Evolutionary conservation across 108 stramenopile species (phyloP).

Genomic region (Craspedostauros australis): DNA sequence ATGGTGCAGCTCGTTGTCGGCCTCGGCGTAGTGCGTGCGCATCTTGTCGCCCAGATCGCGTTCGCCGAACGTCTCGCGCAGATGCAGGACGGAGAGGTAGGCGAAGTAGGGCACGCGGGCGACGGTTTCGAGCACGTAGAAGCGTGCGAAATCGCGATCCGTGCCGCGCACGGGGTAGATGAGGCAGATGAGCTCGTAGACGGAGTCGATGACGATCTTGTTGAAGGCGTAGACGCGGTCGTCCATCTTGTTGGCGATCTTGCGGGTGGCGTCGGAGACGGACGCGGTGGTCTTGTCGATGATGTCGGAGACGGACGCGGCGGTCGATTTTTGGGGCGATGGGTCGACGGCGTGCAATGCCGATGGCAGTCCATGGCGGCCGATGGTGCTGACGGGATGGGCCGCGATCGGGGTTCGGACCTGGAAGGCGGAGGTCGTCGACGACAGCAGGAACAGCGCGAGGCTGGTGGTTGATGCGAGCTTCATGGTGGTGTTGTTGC

Average conservation of each 20-base stretch:
- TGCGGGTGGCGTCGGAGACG: too few relatives aligned
- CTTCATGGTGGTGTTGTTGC: too few relatives aligned
- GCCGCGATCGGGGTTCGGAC: too few relatives aligned
- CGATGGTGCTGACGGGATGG: too few relatives aligned
- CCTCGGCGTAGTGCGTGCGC: conserved; percentile 80
- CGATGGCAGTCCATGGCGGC: too few relatives aligned
- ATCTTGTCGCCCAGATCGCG: conserved; percentile 23
- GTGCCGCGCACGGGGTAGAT: conserved; percentile 37
- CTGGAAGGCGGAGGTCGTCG: too few relatives aligned
- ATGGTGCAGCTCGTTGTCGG: conserved; percentile 94
- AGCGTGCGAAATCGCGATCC: conserved; percentile 61
- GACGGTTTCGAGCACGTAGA: conserved; percentile 90
- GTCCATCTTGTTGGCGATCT: conserved; percentile 36
- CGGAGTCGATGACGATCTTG: conserved; percentile 41
- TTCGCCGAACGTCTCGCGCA: conserved; percentile 85
- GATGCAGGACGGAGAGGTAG: conserved; percentile 81
- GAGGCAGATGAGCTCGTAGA: conserved; percentile 47
- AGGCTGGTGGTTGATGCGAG: too few relatives aligned
- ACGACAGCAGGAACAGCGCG: too few relatives aligned
- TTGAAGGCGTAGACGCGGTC: conserved; percentile 45
- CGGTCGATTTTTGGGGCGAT: too few relatives aligned
- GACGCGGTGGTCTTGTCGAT: too few relatives aligned
- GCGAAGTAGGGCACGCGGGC: conserved; percentile 95
- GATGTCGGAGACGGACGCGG: too few relatives aligned
- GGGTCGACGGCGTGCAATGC: too few relatives aligned